Base-by-base conservation (phyloP, 805 yeast genomes). In the Cyberlindnera samutprakarnensis region DNA sequence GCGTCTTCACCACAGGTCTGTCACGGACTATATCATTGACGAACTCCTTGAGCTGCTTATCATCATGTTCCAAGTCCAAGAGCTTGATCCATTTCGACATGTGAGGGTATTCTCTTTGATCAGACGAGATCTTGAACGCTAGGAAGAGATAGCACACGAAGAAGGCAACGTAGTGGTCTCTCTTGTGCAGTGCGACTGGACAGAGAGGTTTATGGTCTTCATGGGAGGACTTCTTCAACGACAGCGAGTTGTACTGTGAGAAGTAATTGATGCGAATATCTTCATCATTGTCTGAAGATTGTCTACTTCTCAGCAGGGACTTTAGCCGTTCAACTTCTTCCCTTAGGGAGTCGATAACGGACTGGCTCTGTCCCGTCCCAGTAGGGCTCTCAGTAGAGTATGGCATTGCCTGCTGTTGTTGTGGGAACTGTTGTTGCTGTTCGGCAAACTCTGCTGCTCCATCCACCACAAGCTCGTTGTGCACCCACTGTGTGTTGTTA, bases 1-100 rank as follows among this genome's bases (percentile, higher is more conserved):
- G n/a, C 29, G 51, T 49, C 6, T 47, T 37, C 1, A 75, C 75
- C 14, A 66, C 39, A 18, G 9, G 16, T 13, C 28, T 25, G 23
- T 46, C 49, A 4, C 17, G 13, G 5, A 33, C 23, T 6, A 42
- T 23, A 16, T 33, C 27, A 8, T 30, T 14, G 2, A 39, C 16
- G 2, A 42, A 14, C 2, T 35, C 41, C 7, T 32, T 16, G 12
- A 43, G 18, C 5, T 25, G 32, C 12, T 30, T 7, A 24, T 40
- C 47, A 11, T 35, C 35, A 21, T 36, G 26, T 9, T 37, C 30
- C 6, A 27, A 25, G 17, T 44, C 45, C n/a, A 46, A 21, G 3
- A 46, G 22, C 8, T 25, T 7, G 4, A 44, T 21, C 51, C 51
- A 46, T 26, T 44, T 46, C 16, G 28, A 25, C 7, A 19, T n/a